Evolutionary conservation across 495 filamentous ascomycete species (phyloP).

Genomic region (Neurospora sp.): DNA sequence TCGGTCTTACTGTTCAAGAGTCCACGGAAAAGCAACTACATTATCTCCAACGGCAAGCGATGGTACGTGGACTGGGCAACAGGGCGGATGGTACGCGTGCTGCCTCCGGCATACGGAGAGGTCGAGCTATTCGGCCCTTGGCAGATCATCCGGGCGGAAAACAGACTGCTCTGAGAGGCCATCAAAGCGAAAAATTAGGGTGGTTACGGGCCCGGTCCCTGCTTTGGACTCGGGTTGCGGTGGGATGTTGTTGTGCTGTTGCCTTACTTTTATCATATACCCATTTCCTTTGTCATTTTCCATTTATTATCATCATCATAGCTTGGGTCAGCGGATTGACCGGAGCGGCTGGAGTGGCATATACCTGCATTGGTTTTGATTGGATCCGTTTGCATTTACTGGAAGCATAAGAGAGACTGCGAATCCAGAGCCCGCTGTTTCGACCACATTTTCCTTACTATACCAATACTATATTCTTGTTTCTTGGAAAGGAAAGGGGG

Average conservation of each 20-base stretch:
- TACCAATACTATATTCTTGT: not conserved
- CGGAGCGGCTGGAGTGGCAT: not conserved
- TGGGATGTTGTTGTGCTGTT: not conserved
- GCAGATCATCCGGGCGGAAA: conserved; percentile 26
- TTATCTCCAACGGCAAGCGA: conserved; percentile 35
- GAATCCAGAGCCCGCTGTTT: not conserved
- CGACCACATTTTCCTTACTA: not conserved
- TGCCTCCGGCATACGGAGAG: conserved; percentile 32
- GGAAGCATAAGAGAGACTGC: not conserved
- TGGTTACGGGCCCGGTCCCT: not conserved
- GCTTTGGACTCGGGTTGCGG: not conserved
- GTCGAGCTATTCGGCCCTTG: conserved; percentile 26
- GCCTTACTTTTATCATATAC: not conserved
- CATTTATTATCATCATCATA: not conserved
- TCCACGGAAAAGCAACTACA: conserved; percentile 36
- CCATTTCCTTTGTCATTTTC: not conserved
- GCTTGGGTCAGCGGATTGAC: not conserved
- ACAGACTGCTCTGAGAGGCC: conserved; percentile 16
- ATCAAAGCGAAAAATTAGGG: not conserved
- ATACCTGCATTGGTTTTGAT: not conserved
- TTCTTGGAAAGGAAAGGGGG: not conserved
- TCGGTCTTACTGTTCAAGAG: conserved; percentile 34
- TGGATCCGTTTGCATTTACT: not conserved
- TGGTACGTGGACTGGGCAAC: conserved; percentile 41
- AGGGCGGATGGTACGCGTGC: conserved; percentile 30